Base-by-base conservation (phyloP, 129 eudicot genomes). In the Heracleum sosnowskyi region DNA sequence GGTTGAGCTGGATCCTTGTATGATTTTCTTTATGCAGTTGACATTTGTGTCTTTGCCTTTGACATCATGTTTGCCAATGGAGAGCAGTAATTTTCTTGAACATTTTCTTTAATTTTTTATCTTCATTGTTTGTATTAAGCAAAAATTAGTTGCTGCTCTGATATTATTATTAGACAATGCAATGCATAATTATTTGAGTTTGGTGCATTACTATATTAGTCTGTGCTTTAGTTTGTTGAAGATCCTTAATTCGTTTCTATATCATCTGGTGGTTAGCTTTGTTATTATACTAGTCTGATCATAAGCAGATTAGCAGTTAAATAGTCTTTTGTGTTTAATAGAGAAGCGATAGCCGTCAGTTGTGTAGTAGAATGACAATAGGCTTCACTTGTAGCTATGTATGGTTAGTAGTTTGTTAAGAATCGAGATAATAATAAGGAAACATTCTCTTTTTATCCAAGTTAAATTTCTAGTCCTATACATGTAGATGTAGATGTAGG, bases 41-140 rank as follows among this genome's bases (percentile, higher is more conserved):
- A 94, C 81, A 82, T 94, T 77, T 94, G 98, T 76, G 81, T 94
- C 66, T 87, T 85, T 62, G 92, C 85, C 78, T 94, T 94, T 82
- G 98, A 94, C 79, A 81, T 91, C 88, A 91, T 94, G 98, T 90
- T 94, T 76, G 91, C 90, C 75, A 91, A 91, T 83, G 98, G 98
- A 82, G 84, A 90, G 83, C 97, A 91, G 98, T 94, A 88, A 91
- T 79, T 41, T 72, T 85, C 86, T 77, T 73, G 44, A 74, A 81
- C 83, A 77, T 78, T 76, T 72, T 64, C 84, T 80, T 7, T 29
- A 51, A 28, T 12, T 16, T 77, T 63, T 26, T 42, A 26, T 35
- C 5, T 55, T 7, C 13, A 34, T 34, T 55, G 18, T 76, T 55
- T n/a, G 16, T 31, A 29, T 46, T 13, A 33, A 4, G 3, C 33